Percentiles rank a stretch among this genome's conserved stretches.
Evolutionary conservation across 805 yeast genomes (phyloP).

Genomic region (Pichia scutulata): DNA sequence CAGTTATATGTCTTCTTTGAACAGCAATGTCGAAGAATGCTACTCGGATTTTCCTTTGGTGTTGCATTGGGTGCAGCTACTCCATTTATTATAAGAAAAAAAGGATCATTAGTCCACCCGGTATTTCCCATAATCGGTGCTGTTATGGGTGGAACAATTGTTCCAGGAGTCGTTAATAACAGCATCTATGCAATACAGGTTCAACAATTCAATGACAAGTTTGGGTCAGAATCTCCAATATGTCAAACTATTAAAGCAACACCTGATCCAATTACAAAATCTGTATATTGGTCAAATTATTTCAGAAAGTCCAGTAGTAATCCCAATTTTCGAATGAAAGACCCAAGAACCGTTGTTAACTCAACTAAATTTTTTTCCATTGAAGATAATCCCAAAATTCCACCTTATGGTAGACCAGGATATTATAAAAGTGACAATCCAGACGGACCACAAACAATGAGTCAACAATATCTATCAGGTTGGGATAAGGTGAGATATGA

Average conservation of each 20-base stretch:
- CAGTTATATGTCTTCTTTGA: slow-evolving; percentile 33
- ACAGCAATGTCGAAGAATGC: slow-evolving; percentile 28
- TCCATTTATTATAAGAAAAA: slow-evolving; percentile 36
- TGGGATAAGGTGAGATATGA: slow-evolving; percentile 19
- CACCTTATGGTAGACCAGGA: slow-evolving; percentile 11
- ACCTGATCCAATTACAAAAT: slow-evolving; percentile 22
- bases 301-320: slow-evolving; percentile 44
- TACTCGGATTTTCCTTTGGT: slow-evolving; percentile 34
- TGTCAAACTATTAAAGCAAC: slow-evolving; percentile 17
- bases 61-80: slow-evolving; percentile 34
- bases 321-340: slow-evolving; percentile 44
- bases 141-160: slow-evolving; percentile 30
- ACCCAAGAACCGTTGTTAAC: slow-evolving; percentile 36
- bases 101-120: slow-evolving; percentile 31
- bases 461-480: slow-evolving; percentile 3
- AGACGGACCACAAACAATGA: not conserved
- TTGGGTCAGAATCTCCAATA: slow-evolving; percentile 20
- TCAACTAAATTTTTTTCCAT: slow-evolving; percentile 3
- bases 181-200: slow-evolving; percentile 28
- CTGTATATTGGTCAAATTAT: slow-evolving; percentile 41
- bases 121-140: slow-evolving; percentile 37
- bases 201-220: slow-evolving; percentile 20
- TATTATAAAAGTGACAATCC: slow-evolving; percentile 3
- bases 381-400: slow-evolving; percentile 4
- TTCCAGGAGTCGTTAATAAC: slow-evolving; percentile 25